Conservation (phyloP, 202 grass and related monocot species). For the Musa balbisiana region DNA sequence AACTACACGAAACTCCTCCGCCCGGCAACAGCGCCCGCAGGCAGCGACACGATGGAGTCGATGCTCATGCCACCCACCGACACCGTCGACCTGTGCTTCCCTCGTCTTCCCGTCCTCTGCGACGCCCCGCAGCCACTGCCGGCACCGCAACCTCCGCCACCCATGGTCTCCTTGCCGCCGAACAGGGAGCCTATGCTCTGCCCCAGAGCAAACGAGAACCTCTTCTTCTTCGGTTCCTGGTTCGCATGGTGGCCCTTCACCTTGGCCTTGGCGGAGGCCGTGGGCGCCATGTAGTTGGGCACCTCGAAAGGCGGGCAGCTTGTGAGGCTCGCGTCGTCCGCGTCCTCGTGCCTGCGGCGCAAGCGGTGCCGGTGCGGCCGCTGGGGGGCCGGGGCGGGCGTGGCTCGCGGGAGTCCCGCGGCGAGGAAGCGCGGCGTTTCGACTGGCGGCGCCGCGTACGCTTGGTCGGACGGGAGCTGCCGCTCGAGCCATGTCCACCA, state of each 20-base stretch:
- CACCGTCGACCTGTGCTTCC: constrained; percentile 48
- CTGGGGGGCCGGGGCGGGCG: background rate
- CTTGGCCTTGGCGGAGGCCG: constrained; percentile 80
- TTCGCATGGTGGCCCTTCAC: constrained; percentile 26
- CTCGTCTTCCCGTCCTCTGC: constrained; percentile 35
- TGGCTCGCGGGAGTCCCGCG: no score
- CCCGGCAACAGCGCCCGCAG: constrained; percentile 35
- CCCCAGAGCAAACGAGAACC: constrained; percentile 60
- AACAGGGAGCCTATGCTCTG: constrained; percentile 48
- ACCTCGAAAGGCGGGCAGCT: constrained; percentile 56
- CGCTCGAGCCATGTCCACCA: constrained; percentile 66
- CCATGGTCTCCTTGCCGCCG: constrained; percentile 44
- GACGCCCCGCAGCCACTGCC: constrained; percentile 22
- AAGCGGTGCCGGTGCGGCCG: background rate
- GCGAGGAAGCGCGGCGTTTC: constrained; percentile 1
- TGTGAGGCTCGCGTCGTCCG: constrained; percentile 88
- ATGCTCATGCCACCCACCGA: constrained; percentile 68
- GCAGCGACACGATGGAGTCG: constrained; percentile 76
- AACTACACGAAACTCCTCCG: constrained; percentile 54
- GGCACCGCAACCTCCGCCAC: constrained; percentile 13
- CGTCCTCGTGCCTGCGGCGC: background rate
- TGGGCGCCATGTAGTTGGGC: constrained; percentile 97
- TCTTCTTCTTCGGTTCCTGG: constrained; percentile 43
- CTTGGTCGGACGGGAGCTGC: constrained; percentile 18
- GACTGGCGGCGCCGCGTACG: background rate